Conservation (phyloP, 2,329 filamentous ascomycete species). For the Aspergillus transmontanensis region DNA sequence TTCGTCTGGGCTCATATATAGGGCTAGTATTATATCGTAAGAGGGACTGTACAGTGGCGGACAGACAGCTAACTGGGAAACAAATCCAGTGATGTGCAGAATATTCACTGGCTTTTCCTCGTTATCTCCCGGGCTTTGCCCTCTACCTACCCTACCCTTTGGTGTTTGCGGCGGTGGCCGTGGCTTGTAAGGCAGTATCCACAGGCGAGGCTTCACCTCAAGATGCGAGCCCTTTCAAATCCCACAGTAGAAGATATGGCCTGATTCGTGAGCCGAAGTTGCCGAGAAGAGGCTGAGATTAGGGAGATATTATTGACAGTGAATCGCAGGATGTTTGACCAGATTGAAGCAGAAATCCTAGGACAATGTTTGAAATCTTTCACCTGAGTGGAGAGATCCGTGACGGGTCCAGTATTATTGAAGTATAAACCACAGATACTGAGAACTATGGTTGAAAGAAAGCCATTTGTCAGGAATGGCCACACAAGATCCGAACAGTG, state of each 20-base stretch:
- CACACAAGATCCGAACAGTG: not conserved
- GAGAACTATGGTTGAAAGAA: slow-evolving; percentile 1
- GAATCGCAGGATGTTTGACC: not conserved
- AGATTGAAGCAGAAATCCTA: not conserved
- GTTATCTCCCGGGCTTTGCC: not conserved
- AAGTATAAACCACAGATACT: not conserved
- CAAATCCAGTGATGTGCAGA: not conserved
- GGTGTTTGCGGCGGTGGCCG: not conserved
- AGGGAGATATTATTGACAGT: not conserved
- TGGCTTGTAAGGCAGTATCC: not conserved
- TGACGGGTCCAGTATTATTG: not conserved
- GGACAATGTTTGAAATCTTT: not conserved
- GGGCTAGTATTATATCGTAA: not conserved
- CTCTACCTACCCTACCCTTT: not conserved
- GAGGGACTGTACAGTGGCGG: not conserved
- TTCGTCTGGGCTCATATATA: not conserved
- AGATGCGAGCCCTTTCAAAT: not conserved
- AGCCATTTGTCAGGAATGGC: not conserved
- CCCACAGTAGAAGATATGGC: not conserved
- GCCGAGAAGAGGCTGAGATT: not conserved
- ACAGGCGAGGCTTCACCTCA: not conserved
- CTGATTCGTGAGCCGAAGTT: not conserved
- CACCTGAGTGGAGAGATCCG: not conserved
- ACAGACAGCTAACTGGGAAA: not conserved
- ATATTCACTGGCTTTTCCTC: not conserved